Evolutionary conservation across 2,329 filamentous ascomycete genomes (phyloP).

Genomic region (Gaeumannomyces tritici): DNA sequence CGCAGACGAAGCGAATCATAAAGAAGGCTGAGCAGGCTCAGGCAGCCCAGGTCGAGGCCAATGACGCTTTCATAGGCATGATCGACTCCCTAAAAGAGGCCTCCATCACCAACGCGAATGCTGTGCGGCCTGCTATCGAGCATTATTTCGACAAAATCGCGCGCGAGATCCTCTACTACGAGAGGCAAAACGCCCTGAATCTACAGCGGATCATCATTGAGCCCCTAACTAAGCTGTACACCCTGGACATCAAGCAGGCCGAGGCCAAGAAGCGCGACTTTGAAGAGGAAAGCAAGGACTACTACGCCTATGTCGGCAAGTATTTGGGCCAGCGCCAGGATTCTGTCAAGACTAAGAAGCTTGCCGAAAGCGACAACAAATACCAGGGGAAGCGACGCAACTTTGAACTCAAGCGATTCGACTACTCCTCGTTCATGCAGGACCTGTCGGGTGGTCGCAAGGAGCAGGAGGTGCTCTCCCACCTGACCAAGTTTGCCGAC

Average conservation of each 20-base stretch:
- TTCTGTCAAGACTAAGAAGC: conserved; percentile 94
- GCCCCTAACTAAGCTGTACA: conserved; percentile 83
- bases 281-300: conserved; percentile 97
- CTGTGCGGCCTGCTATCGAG: conserved; percentile 91
- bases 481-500: conserved; percentile 89
- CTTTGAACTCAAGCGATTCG: conserved; percentile 95
- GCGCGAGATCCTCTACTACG: conserved; percentile 78
- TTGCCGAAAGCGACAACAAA: conserved; percentile 88
- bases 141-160: conserved; percentile 98
- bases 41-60: conserved; percentile 69
- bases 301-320: conserved; percentile 88
- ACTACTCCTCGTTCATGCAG: conserved; percentile 98
- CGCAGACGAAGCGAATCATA: conserved; percentile 91
- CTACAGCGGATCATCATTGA: conserved; percentile 93
- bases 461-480: conserved; percentile 91
- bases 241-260: conserved; percentile 93
- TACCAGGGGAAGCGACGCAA: conserved; percentile 90
- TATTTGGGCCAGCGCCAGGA: conserved; percentile 97
- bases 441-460: conserved; percentile 98
- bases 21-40: conserved; percentile 89
- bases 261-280: conserved; percentile 96
- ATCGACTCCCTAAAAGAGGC: conserved; percentile 81
- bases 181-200: conserved; percentile 73
- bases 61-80: conserved; percentile 74
- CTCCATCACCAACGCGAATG: conserved; percentile 84